Conservation (phyloP, 129 eudicot species). For the Centaurea solstitialis region DNA sequence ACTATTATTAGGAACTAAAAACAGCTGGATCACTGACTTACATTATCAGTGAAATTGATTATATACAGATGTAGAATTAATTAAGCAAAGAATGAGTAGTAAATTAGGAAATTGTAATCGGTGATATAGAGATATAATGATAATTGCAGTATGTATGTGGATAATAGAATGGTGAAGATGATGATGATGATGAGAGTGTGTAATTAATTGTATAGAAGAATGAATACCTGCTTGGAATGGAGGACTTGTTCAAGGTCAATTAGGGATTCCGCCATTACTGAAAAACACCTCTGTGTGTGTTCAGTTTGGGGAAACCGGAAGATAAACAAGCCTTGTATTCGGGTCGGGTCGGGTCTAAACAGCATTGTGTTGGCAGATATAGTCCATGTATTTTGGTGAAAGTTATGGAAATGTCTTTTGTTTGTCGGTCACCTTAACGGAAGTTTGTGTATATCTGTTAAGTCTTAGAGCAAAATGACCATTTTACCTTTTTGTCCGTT, state of each 20-base stretch:
- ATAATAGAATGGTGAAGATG: neutral
- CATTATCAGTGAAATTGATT: neutral
- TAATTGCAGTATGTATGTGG: neutral
- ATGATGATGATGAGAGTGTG: neutral
- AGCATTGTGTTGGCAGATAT: no score
- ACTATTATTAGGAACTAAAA: neutral
- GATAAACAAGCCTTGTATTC: neutral
- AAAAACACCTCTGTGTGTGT: neutral
- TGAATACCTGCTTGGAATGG: conserved; percentile 60
- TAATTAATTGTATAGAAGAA: neutral
- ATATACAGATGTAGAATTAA: conserved; percentile 6
- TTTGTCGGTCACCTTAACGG: no score
- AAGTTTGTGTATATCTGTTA: no score
- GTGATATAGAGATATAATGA: neutral
- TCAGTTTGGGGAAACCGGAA: neutral
- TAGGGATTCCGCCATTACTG: conserved; percentile 54
- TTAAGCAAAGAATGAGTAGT: neutral
- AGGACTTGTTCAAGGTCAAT: conserved; percentile 54
- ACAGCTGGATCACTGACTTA: neutral
- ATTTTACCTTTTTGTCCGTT: no score
- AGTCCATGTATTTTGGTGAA: neutral
- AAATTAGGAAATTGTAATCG: neutral
- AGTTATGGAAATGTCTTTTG: no score
- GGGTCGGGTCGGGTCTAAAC: neutral
- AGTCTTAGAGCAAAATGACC: no score